phyloP scores from a whole-genome alignment of 768 basidiomycete species.

The Rhizopogon vinicolor region DNA sequence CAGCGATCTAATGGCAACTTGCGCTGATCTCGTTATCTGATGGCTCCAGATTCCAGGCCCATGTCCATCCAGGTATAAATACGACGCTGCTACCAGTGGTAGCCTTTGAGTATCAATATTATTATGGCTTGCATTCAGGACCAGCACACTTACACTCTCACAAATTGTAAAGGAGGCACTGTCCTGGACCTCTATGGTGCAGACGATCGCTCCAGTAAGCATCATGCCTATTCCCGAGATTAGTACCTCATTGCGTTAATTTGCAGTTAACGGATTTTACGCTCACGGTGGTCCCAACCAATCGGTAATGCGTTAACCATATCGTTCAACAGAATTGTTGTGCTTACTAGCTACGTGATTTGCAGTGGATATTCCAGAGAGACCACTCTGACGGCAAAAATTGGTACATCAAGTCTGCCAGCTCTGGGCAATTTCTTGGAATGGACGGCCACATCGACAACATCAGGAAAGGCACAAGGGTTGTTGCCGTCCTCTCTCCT shows the following conservation, averaged over 20 bases:
- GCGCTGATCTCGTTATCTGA: too few species aligned
- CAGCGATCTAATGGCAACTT: too few species aligned
- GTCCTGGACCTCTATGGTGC: slow-evolving; percentile 51
- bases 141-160: slow-evolving; percentile 40
- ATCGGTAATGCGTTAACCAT: slow-evolving; percentile 25
- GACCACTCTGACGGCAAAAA: slow-evolving; percentile 25
- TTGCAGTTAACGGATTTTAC: slow-evolving; percentile 45
- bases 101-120: neutral
- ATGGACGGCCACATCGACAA: too few species aligned
- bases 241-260: neutral
- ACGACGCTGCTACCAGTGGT: neutral
- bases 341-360: neutral
- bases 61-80: neutral
- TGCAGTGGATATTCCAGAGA: slow-evolving; percentile 43
- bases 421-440: slow-evolving; percentile 37
- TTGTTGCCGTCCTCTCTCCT: too few species aligned
- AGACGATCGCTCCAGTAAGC: slow-evolving; percentile 44
- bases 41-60: neutral
- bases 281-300: slow-evolving; percentile 44
- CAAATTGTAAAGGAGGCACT: slow-evolving; percentile 48
- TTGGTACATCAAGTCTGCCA: slow-evolving; percentile 40
- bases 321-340: neutral
- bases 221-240: neutral
- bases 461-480: too few species aligned
- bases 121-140: slow-evolving; percentile 23